These are phyloP conservation scores for Coemansia sp. DNA, from an alignment of 192 early-diverging fungal genomes.

Conservation along the genomic window DNA sequence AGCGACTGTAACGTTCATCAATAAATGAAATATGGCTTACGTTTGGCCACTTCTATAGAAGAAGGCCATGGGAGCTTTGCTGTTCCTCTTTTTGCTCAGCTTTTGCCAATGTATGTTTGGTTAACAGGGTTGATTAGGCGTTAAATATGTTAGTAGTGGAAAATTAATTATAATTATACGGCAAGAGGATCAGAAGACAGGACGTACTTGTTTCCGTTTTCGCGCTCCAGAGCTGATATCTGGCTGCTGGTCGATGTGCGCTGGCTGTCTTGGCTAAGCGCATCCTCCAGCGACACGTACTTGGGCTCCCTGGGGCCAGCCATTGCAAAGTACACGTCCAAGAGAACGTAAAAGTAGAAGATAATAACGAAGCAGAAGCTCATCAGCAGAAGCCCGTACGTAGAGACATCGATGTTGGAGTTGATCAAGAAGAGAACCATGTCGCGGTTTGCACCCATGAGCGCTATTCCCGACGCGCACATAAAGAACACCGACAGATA, in stretches of 20 bases:
- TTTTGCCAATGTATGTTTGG: too few relatives aligned
- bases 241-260: slow-evolving; percentile 21
- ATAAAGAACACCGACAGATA: slow-evolving; percentile 50
- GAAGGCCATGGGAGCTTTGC: background rate
- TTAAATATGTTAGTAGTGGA: background rate
- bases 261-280: background rate
- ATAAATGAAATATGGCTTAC: background rate
- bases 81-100: background rate
- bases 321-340: slow-evolving; percentile 48
- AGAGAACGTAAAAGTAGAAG: slow-evolving; percentile 51
- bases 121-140: too few relatives aligned
- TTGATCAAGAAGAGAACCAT: slow-evolving; percentile 55
- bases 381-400: slow-evolving; percentile 59
- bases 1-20: background rate
- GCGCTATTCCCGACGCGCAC: slow-evolving; percentile 61
- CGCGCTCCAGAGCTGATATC: slow-evolving; percentile 7
- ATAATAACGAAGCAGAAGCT: slow-evolving; percentile 61
- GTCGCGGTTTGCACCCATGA: slow-evolving; percentile 69
- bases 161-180: slow-evolving; percentile 5
- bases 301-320: slow-evolving; percentile 15
- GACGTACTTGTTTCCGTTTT: background rate
- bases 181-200: slow-evolving; percentile 1
- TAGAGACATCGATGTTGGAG: slow-evolving; percentile 52
- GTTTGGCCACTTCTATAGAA: background rate
- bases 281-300: slow-evolving; percentile 16